Base-by-base conservation (phyloP, 2,329 filamentous ascomycete species). In the Gyromitra esculenta region DNA sequence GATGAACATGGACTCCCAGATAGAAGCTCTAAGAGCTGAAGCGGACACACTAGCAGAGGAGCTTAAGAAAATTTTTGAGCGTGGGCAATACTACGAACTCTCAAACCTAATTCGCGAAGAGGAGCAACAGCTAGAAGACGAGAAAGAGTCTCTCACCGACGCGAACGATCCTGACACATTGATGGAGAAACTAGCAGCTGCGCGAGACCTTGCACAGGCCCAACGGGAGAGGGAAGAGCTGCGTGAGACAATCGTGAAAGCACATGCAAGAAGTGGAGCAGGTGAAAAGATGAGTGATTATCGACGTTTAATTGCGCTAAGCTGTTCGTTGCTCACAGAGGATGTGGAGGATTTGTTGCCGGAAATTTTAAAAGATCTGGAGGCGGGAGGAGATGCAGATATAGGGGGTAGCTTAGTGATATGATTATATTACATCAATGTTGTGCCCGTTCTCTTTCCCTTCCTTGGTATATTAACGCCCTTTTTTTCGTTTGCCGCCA, bases 211-310 rank as follows among this genome's bases (percentile, higher is more conserved):
- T 21, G 78, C 78, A 5, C 78, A 79, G 54, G 77, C 77, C 11
- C 80, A 81, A 45, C 77, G 75, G 21, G 79, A 80, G 41, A 75
- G 80, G 45, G 72, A 68, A 18, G 79, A 80, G 39, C 62, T 81
- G 8, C 80, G 80, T n/a, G 80, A 81, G 18, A 81, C 79, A 52
- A 81, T 81, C 21, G 79, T 81, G 31, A 78, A 79, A 45, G 76
- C 80, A 4, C 81, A 80, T 50, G 79, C 80, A 21, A 73, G 79
- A 31, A 80, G 79, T 15, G 80, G 80, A 11, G 76, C 80, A 9
- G 80, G 80, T 1, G 80, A 76, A 15, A 79, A 79, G 45, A 81
- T 81, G 79, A 79, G 77, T 50, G 80, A 81, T 62, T 81, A 81
- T 48, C 75, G 80, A 11, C 78, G 80, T 31, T 73, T 81, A 56